A percentile compares a stretch with the other conserved stretches of the same genome.
Conservation (phyloP, 768 basidiomycete genomes). For the Neoboletus brunneissimus region DNA sequence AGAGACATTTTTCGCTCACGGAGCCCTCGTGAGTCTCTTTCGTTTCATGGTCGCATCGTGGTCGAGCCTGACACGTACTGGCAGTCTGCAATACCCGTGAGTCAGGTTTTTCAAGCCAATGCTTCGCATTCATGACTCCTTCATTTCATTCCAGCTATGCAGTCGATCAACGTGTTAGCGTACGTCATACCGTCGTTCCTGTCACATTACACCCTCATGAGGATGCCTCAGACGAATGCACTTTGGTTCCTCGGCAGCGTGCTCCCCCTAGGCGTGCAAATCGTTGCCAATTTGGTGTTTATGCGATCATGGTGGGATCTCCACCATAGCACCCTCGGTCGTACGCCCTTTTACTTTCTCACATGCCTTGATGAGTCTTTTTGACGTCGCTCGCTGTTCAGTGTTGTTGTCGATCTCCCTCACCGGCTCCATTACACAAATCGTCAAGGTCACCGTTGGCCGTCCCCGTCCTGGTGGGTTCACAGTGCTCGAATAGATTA, state of each 20-base stretch:
- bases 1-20: conserved; percentile 71
- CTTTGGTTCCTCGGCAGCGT: conserved; percentile 44
- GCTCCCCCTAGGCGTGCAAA: conserved; percentile 66
- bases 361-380: too few relatives aligned
- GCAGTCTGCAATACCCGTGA: conserved; percentile 39
- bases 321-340: conserved; percentile 56
- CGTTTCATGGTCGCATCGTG: background rate
- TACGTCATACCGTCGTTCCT: conserved; percentile 33
- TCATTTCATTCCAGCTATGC: conserved; percentile 46
- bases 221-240: conserved; percentile 30
- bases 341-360: conserved; percentile 11
- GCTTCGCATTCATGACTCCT: background rate
- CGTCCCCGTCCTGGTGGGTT: conserved; percentile 77
- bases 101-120: conserved; percentile 6
- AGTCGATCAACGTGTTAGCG: conserved; percentile 60
- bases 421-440: conserved; percentile 76
- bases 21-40: conserved; percentile 63
- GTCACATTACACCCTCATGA: background rate
- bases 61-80: conserved; percentile 14
- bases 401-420: conserved; percentile 71
- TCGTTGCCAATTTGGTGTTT: conserved; percentile 65
- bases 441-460: conserved; percentile 82
- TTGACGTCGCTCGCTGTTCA: conserved; percentile 22
- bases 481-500: background rate
- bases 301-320: conserved; percentile 85